Conservation (phyloP, 495 filamentous ascomycete species). For the Xanthoparmelia taractica region DNA sequence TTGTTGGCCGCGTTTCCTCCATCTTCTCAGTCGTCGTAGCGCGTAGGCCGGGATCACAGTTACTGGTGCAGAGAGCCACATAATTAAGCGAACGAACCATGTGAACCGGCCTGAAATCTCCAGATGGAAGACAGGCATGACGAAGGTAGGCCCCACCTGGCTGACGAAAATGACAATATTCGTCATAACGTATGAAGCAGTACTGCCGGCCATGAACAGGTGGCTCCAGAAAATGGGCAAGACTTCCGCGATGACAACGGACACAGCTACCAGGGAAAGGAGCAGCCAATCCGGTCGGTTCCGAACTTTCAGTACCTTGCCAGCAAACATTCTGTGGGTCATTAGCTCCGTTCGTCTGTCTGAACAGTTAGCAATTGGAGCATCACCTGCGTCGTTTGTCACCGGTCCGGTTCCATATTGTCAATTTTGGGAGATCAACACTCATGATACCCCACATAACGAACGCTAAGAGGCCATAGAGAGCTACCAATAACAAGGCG, state of each 20-base stretch:
- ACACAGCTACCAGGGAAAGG: not conserved
- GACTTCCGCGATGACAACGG: constrained; percentile 1
- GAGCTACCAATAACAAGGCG: not conserved
- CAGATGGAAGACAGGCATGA: constrained; percentile 9
- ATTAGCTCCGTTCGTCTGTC: not conserved
- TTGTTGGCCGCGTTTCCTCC: not conserved
- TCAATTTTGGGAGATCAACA: not conserved
- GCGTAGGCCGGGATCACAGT: not conserved
- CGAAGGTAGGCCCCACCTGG: not conserved
- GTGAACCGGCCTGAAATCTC: not conserved
- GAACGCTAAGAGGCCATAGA: not conserved
- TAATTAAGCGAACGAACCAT: constrained; percentile 3
- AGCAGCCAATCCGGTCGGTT: constrained; percentile 5
- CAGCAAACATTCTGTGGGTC: not conserved
- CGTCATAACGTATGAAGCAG: not conserved
- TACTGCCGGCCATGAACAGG: not conserved
- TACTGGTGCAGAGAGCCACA: constrained; percentile 4
- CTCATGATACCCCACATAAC: constrained; percentile 1
- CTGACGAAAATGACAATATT: not conserved
- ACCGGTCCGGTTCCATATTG: not conserved
- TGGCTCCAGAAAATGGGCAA: not conserved
- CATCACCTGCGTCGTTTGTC: not conserved
- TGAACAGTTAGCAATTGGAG: not conserved
- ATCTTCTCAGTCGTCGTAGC: not conserved
- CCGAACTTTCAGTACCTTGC: constrained; percentile 9